Evolutionary conservation across 2,329 filamentous ascomycete genomes (phyloP), one percentile per base, ranked within the genome.

Genomic region (Penicillium sp.): DNA sequence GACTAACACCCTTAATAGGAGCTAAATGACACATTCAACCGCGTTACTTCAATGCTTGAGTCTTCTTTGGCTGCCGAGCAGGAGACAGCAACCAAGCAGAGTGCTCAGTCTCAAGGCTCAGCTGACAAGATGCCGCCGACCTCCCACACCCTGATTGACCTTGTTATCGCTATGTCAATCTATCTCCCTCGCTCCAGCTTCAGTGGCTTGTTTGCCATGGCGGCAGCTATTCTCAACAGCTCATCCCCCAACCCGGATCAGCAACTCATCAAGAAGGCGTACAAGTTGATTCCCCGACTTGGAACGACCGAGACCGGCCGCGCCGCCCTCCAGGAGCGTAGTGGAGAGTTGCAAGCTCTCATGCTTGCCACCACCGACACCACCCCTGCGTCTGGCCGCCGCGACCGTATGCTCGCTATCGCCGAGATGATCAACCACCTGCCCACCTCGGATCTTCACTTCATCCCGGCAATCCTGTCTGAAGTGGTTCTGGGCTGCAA

Each of bases 401-500:
- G 91, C 60, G 94, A 99, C 70, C 86, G 94, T 25, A 82, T 97
- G 35, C 83, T 89, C 5, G 92, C 94, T 4, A 88, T 97, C 45
- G 79, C 88, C 28, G 88, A 91, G 54, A 82, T 97, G 48, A 81
- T 97, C 19, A 87, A 90, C 10, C 88, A 88, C 67, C 81, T 97
- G 6, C 89, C 92, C 14, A 80, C 85, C 43, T 81, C 82, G 14
- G 89, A 91, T 40, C 84, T 99, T 30, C 90, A 97, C 73, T 97
- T 99, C 75, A 93, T 99, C 58, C 92, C 94, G 1, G 85, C 90
- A 1, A 86, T 97, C 44, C 82, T 99, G 6, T 91, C 91, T 4
- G 94, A 99, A 76, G 91, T 97, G 33, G 92, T 99, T 50, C 91
- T 99, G 60, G 90, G 90, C 59, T 95, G 91, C 76, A 99, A 99